Evolutionary conservation across 31 red algal species (phyloP), one percentile per base, ranked within the genome.

Genomic region (Porphyra umbilicalis): DNA sequence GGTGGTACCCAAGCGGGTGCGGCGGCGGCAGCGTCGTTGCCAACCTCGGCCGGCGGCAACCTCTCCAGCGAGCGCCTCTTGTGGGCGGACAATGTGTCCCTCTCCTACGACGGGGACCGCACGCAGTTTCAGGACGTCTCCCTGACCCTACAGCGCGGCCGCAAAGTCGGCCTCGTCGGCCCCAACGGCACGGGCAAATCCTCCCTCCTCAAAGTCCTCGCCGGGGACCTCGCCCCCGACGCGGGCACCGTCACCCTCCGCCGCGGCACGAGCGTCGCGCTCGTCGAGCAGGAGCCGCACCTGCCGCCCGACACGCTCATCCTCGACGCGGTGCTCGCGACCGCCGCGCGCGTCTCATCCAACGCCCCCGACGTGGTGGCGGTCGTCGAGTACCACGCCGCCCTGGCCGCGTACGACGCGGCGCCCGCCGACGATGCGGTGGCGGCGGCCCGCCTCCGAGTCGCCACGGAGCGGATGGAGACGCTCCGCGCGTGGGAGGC

Each of bases 161-260:
- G 85, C 44, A 94, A 94, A 57, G 35, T 98, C 35, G 95, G 89
- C 33, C 76, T 98, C 6, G 80, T 98, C 18, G 95, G 95, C 10
- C 76, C 76, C 38, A 98, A 94, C 78, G 95, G 95, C 80, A 75
- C 83, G 6, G 95, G 95, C 37, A 98, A 98, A 67, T 92, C 89
- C 25, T 95, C 95, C 30, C 79, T 98, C 37, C 86, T 98, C 31
- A 79, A 79, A n/a, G 57, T 94, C 10, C 82, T 98, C 32, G 95
- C 95, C 6, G 89, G 92, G 15, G 75, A 83, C 34, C 35, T 90
- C 8, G 25, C 71, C 20, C 85, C 87, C 7, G 90, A 92, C 33
- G 39, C 71, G 36, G 95, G 95, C 81, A 39, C 34, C 10, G 88
- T 92, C 11, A 39, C 87, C 15, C 80, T 88, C 8, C 80, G 90